phyloP scores from a whole-genome alignment of 1,284 basidiomycete genomes.

The Boletellus dicymbophilus region DNA sequence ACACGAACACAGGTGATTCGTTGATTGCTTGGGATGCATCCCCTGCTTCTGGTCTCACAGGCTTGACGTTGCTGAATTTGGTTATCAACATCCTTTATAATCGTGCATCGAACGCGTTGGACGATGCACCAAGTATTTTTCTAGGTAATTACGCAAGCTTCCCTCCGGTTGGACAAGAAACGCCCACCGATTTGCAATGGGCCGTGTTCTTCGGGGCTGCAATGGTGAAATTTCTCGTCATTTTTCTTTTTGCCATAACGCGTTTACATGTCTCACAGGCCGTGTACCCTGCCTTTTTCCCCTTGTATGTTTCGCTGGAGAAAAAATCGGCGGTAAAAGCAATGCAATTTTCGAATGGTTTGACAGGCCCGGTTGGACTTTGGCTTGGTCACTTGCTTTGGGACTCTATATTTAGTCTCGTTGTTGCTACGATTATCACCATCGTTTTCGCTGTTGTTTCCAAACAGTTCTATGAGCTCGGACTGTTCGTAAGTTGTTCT shows the following conservation, averaged over 20 bases:
- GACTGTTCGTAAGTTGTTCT: slow-evolving; percentile 54
- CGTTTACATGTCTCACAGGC: slow-evolving; percentile 40
- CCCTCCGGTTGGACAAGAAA: slow-evolving; percentile 51
- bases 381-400: slow-evolving; percentile 83
- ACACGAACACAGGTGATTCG: slow-evolving; percentile 43
- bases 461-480: slow-evolving; percentile 71
- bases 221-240: slow-evolving; percentile 49
- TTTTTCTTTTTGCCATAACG: background rate
- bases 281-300: slow-evolving; percentile 79
- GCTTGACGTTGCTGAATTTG: slow-evolving; percentile 65
- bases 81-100: slow-evolving; percentile 69
- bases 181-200: slow-evolving; percentile 67
- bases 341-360: slow-evolving; percentile 79
- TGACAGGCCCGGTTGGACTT: slow-evolving; percentile 68
- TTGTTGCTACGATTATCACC: slow-evolving; percentile 60
- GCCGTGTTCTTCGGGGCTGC: slow-evolving; percentile 66
- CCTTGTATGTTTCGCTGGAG: slow-evolving; percentile 73
- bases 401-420: slow-evolving; percentile 62
- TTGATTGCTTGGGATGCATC: slow-evolving; percentile 67
- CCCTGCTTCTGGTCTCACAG: slow-evolving; percentile 51
- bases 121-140: slow-evolving; percentile 49
- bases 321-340: slow-evolving; percentile 70
- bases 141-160: slow-evolving; percentile 55
- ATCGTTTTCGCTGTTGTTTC: slow-evolving; percentile 60
- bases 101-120: slow-evolving; percentile 51